phyloP scores from a whole-genome alignment of 352 stramenopile species.

The Phytophthora tubulina region DNA sequence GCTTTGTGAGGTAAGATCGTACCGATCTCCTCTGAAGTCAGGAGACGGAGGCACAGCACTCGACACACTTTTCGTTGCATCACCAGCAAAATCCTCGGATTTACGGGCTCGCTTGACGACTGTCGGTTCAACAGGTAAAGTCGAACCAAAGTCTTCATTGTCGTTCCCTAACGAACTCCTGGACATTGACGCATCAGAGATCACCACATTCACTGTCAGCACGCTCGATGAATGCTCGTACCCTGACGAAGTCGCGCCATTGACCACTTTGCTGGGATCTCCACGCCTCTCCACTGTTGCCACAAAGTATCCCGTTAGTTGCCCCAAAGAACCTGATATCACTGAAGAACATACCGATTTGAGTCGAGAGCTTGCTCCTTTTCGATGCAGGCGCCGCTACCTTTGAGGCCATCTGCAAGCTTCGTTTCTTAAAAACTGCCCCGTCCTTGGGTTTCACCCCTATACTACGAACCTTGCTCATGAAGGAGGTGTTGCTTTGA shows the following conservation, averaged over 20 bases:
- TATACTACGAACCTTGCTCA: slow-evolving; percentile 3
- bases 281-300: slow-evolving; percentile 2
- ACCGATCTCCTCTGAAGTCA: slow-evolving; percentile 33
- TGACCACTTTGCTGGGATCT: background rate
- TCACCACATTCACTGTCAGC: background rate
- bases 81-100: background rate
- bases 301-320: slow-evolving; percentile 14
- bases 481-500: slow-evolving; percentile 7
- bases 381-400: slow-evolving; percentile 24
- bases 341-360: slow-evolving; percentile 24
- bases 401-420: slow-evolving; percentile 17
- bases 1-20: slow-evolving; percentile 13
- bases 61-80: background rate
- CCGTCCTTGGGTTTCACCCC: slow-evolving; percentile 13
- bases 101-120: background rate
- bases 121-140: slow-evolving; percentile 1
- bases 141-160: background rate
- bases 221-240: slow-evolving; percentile 13
- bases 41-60: slow-evolving; percentile 18
- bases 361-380: slow-evolving; percentile 20
- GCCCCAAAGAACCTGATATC: slow-evolving; percentile 5
- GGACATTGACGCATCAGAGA: slow-evolving; percentile 5
- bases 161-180: slow-evolving; percentile 12
- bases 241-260: slow-evolving; percentile 5
- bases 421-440: slow-evolving; percentile 32